Base-by-base conservation (phyloP, 495 filamentous ascomycete species). In the Copromyces sp. region DNA sequence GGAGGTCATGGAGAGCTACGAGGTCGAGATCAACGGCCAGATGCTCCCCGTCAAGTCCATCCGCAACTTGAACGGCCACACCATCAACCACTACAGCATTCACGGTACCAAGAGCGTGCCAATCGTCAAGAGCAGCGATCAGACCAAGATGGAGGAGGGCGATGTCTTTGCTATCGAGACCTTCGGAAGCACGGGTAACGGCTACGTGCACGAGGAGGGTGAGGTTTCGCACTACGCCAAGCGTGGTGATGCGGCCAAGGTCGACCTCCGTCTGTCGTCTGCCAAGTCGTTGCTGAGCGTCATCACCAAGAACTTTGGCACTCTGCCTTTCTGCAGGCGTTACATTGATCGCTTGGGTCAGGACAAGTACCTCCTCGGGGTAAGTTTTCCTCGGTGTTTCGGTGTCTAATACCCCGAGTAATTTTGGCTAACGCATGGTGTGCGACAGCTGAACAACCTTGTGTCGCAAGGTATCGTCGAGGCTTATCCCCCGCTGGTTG, bases 131-230 rank as follows among this genome's bases (percentile, higher is more conserved):
- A 88, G 86, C 71, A 85, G 84, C 71, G 91, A 94, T 75, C 86
- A 87, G 76, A 94, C 92, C 41, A 94, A 92, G 83, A 97, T 97
- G 94, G 94, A 97, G 84, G 94, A 97, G 80, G 93, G 93, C 32
- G 94, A 97, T 78, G 88, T 92, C 14, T 97, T 95, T 79, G 94
- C 94, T 61, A 96, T 97, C 74, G 94, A 97, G 81, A 97, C 94
- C 9, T 97, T 97, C 76, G 94, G 94, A 69, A 95, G 90, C 83
- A 97, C 94, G 71, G 94, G 94, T 75, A 94, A 93, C 80, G 94
- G 91, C 69, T 90, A 90, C 79, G 90, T 97, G 69, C 83, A 89
- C 75, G 93, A 96, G 77, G 92, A 96, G 79, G 90, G 93, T 79
- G 92, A 94, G 86, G 85, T 86, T 35, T 94, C 92, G 24, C 92